phyloP scores from a whole-genome alignment of 2,329 filamentous ascomycete species.

The Apiospora marii region DNA sequence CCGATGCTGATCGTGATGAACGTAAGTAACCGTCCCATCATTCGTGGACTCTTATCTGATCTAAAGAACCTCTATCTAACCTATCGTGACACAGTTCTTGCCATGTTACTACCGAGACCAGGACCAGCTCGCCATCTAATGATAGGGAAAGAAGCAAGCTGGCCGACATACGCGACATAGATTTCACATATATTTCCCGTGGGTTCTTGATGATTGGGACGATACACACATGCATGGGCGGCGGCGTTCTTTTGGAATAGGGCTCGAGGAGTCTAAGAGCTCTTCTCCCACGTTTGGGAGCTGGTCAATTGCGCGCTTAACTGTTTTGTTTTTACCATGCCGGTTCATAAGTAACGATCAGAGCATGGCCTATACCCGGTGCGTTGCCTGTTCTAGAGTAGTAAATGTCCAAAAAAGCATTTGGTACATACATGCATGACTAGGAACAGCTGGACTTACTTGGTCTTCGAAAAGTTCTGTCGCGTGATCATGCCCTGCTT shows the following conservation, averaged over 20 bases:
- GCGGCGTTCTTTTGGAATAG: conserved; percentile 42
- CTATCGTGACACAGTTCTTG: conserved; percentile 54
- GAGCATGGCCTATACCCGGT: conserved; percentile 23
- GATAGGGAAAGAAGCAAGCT: not conserved
- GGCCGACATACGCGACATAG: conserved; percentile 29
- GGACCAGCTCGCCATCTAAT: conserved; percentile 63
- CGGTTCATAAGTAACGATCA: conserved; percentile 13
- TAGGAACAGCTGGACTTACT: not conserved
- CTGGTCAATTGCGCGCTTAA: conserved; percentile 36
- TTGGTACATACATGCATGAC: not conserved
- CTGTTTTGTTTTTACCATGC: conserved; percentile 23
- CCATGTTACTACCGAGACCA: conserved; percentile 67
- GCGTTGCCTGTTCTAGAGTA: conserved; percentile 20
- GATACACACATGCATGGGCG: conserved; percentile 39
- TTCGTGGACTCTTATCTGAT: conserved; percentile 5
- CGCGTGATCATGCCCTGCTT: not conserved
- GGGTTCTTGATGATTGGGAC: conserved; percentile 12
- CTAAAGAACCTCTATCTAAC: not conserved
- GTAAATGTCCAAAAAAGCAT: not conserved
- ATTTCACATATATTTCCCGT: conserved; percentile 25
- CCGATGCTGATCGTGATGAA: conserved; percentile 99
- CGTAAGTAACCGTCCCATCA: conserved; percentile 65
- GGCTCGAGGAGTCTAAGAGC: conserved; percentile 37
- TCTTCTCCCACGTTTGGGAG: conserved; percentile 38
- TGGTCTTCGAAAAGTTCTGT: not conserved